Conservation (phyloP, 2,329 filamentous ascomycete species). For the Cytospora leucostoma region DNA sequence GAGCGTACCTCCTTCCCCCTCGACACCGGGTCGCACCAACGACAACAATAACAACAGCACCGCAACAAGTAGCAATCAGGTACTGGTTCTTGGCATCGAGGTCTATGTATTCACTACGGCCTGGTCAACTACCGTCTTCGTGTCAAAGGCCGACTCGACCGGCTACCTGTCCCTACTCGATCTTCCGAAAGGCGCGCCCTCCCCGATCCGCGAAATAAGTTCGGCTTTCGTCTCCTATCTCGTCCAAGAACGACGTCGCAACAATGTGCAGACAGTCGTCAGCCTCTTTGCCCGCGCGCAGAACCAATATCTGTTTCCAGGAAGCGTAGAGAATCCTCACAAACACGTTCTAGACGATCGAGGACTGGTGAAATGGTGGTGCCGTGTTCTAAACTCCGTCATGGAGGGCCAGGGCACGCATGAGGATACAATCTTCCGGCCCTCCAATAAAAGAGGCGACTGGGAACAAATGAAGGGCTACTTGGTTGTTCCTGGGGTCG, state of each 20-base stretch:
- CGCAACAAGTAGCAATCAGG: constrained; percentile 42
- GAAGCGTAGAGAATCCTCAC: constrained; percentile 77
- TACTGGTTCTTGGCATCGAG: constrained; percentile 83
- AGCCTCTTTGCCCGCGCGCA: constrained; percentile 92
- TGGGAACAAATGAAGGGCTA: constrained; percentile 69
- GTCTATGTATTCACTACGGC: constrained; percentile 83
- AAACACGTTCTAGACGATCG: constrained; percentile 94
- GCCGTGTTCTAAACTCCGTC: constrained; percentile 78
- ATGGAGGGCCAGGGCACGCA: constrained; percentile 48
- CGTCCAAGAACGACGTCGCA: constrained; percentile 64
- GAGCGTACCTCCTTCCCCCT: constrained; percentile 22
- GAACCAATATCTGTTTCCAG: constrained; percentile 91
- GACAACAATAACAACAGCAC: constrained; percentile 36
- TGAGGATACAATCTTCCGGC: constrained; percentile 25
- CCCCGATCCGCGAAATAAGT: constrained; percentile 73
- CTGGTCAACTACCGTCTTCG: constrained; percentile 82
- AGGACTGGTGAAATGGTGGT: constrained; percentile 95
- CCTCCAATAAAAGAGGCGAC: constrained; percentile 20
- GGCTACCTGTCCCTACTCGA: constrained; percentile 74
- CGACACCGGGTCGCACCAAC: constrained; percentile 30
- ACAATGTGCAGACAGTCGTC: constrained; percentile 69
- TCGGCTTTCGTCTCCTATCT: constrained; percentile 77
- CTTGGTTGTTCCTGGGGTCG: constrained; percentile 83
- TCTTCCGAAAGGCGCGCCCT: constrained; percentile 63
- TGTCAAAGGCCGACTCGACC: constrained; percentile 96